Base-by-base conservation (phyloP, 139 green algal species). In the Coelastrella sp. region DNA sequence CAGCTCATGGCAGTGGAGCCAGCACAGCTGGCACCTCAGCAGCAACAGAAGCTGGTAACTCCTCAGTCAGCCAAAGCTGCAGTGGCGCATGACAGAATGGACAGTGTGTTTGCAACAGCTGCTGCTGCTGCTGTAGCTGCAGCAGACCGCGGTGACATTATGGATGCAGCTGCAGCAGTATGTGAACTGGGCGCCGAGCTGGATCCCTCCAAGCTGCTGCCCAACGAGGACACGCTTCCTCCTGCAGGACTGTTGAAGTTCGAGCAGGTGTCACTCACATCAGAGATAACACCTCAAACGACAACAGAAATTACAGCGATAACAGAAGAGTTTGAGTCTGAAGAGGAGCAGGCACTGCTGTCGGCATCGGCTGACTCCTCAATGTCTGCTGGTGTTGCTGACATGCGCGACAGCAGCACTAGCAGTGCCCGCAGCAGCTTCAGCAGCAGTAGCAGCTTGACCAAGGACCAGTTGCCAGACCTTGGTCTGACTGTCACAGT, bases 1-100 rank as follows among this genome's bases (percentile, higher is more conserved):
- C 83, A 80, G 68, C 83, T 88, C 11, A 88, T 88, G 83, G 83
- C 83, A 59, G 68, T 80, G 5, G 83, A 88, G 54, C 66, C 83
- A 5, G 47, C 20, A 22, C 47, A 58, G 54, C 83, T 88, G 13
- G 7, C 20, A 4, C n/a, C 47, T 2, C 54, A 80, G 83, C 83
- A 80, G 66, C 83, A 80, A 68, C 83, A 80, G 66, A 47, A 73
- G 16, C 59, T 57, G 58, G 64, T 8, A 17, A 47, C 13, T 3
- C 22, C 20, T 73, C 83, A 88, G 83, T 23, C 68, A 8, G 68
- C 16, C 16, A 23, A 32, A 6, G 68, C 16, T 76, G 64, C 59
- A 54, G 65, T 56, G 7, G 11, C 11, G 10, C 23, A 61, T 8
- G 54, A 61, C 54, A 83, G 3, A 0, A 10, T 65, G 77, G 47